Base-by-base conservation (phyloP, 73 alveolate genomes). In the Paraurostyla sp. region DNA sequence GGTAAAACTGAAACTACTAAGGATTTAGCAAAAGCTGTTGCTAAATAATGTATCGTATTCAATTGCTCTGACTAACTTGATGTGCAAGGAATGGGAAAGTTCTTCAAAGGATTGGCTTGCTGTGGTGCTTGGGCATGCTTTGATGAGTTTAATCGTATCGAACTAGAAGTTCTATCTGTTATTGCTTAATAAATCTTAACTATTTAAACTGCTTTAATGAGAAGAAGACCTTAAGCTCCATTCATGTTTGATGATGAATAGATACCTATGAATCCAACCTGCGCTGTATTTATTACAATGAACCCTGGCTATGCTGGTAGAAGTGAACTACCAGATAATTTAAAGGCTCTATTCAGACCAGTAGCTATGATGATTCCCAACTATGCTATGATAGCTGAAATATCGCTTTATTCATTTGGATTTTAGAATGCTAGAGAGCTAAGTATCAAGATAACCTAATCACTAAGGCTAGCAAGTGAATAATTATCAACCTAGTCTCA, bases 81-180 rank as follows among this genome's bases (percentile, higher is more conserved):
- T 91, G 93, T 91, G 36, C 89, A 58, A 16, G 95, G 96, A 22
- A 96, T 96, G 99, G 97, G 96, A 22, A 96, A 96, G 52, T 96
- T 96, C 93, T 96, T 96, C 89, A 96, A 94, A 73, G 99, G 99
- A 29, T 91, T 96, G 6, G 98, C 97, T 0, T 90, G 97, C 76
- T 95, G 99, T 86, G 99, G 99, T 23, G 97, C 98, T 56, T 98
- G 99, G 99, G 98, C 98, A 6, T 98, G 99, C 80, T 98, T 98
- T 62, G 99, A 98, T 94, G 99, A 98, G 80, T 98, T 98, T 85
- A 98, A 98, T 87, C 91, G 99, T 89, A 97, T 98, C 71, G 98
- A 97, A 80, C 94, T 97, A 42, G 99, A 98, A 91, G 99, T 98
- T 4, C 96, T 98, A n/a, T 97, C 99, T 25, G 99, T 98, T 65